These are phyloP conservation scores for Suhomyces sp. DNA, from an alignment of 805 yeast genomes.

Conservation along the genomic window DNA sequence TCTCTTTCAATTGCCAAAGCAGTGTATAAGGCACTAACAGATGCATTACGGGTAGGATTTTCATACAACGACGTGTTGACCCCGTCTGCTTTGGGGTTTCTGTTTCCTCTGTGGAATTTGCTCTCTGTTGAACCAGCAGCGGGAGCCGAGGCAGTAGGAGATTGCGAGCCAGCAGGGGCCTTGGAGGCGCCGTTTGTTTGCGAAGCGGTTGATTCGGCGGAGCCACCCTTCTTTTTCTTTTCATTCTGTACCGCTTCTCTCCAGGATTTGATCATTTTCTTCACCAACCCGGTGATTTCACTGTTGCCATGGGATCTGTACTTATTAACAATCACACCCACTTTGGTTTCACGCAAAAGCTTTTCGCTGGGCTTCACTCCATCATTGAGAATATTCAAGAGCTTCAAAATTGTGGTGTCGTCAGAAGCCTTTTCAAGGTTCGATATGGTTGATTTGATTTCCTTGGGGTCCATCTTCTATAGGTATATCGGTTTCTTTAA, in stretches of 20 bases:
- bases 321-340: constrained; percentile 95
- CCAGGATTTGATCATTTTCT: constrained; percentile 83
- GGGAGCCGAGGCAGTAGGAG: constrained; percentile 6
- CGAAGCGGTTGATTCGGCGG: constrained; percentile 2
- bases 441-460: constrained; percentile 64
- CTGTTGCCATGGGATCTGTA: constrained; percentile 64
- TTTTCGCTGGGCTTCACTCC: constrained; percentile 83
- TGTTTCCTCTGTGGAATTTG: constrained; percentile 49
- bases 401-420: constrained; percentile 58
- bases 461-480: constrained; percentile 60
- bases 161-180: constrained; percentile 2
- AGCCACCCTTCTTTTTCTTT: constrained; percentile 41
- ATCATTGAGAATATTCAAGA: constrained; percentile 60
- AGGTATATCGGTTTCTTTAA: not conserved
- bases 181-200: not conserved
- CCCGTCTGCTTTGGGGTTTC: constrained; percentile 81
- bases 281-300: constrained; percentile 71
- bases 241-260: constrained; percentile 79
- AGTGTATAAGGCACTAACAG: constrained; percentile 79
- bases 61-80: constrained; percentile 66
- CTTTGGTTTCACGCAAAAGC: constrained; percentile 85
- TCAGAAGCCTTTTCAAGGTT: constrained; percentile 74
- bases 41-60: constrained; percentile 78
- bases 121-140: constrained; percentile 27
- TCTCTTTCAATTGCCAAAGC: constrained; percentile 82